A percentile compares a stretch with the other conserved stretches of the same genome.
These are phyloP conservation scores for Trichoderma pleuroti DNA, from an alignment of 2,329 filamentous ascomycete species.

Conservation along the genomic window DNA sequence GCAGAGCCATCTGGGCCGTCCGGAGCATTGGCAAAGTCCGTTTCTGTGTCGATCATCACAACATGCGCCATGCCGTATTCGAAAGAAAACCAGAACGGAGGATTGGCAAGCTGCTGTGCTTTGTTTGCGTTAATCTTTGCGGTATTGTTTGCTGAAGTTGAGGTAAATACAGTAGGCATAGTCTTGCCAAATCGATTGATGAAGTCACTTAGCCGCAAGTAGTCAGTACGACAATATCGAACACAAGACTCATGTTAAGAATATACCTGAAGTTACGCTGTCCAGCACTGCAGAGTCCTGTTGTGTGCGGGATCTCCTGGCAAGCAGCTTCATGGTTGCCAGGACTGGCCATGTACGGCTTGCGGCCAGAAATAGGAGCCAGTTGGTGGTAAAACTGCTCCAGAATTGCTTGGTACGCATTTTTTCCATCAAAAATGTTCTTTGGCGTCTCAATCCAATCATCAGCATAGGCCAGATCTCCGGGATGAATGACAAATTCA, in stretches of 20 bases:
- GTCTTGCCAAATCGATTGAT: conserved; percentile 49
- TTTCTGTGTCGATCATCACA: conserved; percentile 35
- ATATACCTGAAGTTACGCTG: conserved; percentile 54
- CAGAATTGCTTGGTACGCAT: conserved; percentile 55
- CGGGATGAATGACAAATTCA: conserved; percentile 52
- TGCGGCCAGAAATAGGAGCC: conserved; percentile 46
- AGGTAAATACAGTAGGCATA: conserved; percentile 48
- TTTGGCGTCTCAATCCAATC: conserved; percentile 49
- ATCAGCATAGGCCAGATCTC: conserved; percentile 57
- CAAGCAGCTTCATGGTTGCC: conserved; percentile 60
- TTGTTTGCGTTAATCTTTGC: conserved; percentile 44
- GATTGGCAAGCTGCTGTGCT: conserved; percentile 36
- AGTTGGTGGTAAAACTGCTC: conserved; percentile 49
- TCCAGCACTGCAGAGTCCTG: conserved; percentile 44
- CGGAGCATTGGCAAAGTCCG: conserved; percentile 30
- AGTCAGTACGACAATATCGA: background rate
- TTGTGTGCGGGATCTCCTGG: conserved; percentile 38
- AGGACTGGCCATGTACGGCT: conserved; percentile 43
- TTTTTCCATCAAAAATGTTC: conserved; percentile 45
- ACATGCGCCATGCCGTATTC: conserved; percentile 31
- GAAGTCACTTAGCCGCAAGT: conserved; percentile 41
- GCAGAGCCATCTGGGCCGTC: conserved; percentile 25
- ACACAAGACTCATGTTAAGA: background rate
- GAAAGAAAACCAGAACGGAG: conserved; percentile 28
- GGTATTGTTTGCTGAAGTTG: conserved; percentile 41